A percentile compares a stretch with the other conserved stretches of the same genome.
Conservation (phyloP, 768 basidiomycete species). For the Mycena pura region DNA sequence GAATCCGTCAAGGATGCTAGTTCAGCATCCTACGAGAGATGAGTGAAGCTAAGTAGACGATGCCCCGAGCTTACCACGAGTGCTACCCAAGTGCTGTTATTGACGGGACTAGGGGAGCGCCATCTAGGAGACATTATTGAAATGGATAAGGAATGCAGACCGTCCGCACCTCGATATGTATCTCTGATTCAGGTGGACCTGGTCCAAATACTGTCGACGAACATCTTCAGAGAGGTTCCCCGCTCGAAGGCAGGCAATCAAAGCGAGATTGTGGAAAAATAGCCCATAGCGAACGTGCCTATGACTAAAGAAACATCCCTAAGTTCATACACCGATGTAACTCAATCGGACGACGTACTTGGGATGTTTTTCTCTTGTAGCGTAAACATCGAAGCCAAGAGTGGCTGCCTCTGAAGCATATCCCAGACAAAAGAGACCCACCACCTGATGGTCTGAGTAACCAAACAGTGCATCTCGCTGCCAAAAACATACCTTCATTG, state of each 20-base stretch:
- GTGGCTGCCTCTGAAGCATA: slow-evolving; percentile 62
- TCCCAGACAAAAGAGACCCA: slow-evolving; percentile 69
- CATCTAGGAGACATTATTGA: slow-evolving; percentile 50
- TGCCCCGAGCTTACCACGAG: slow-evolving; percentile 56
- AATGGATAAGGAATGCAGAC: background rate
- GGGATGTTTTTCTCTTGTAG: slow-evolving; percentile 63
- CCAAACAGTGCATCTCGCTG: background rate
- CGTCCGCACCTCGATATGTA: slow-evolving; percentile 62
- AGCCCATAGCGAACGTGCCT: slow-evolving; percentile 71
- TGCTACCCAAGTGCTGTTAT: slow-evolving; percentile 71
- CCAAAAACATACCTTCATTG: slow-evolving; percentile 57
- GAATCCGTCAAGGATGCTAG: slow-evolving; percentile 63
- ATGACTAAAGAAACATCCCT: slow-evolving; percentile 49
- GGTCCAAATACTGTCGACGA: slow-evolving; percentile 53
- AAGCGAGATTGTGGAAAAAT: slow-evolving; percentile 74
- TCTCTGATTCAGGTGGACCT: slow-evolving; percentile 65
- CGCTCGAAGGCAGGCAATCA: slow-evolving; percentile 65
- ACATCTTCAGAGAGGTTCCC: slow-evolving; percentile 44
- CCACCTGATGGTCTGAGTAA: slow-evolving; percentile 48
- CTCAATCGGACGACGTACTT: slow-evolving; percentile 56
- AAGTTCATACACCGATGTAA: background rate
- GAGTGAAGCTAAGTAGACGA: background rate
- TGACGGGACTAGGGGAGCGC: slow-evolving; percentile 73
- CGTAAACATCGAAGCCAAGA: slow-evolving; percentile 68
- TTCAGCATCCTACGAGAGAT: slow-evolving; percentile 64